A percentile compares a stretch with the other conserved stretches of the same genome.
Conservation (phyloP, 192 early-diverging fungal species). For the Chytriomyces confervae region DNA sequence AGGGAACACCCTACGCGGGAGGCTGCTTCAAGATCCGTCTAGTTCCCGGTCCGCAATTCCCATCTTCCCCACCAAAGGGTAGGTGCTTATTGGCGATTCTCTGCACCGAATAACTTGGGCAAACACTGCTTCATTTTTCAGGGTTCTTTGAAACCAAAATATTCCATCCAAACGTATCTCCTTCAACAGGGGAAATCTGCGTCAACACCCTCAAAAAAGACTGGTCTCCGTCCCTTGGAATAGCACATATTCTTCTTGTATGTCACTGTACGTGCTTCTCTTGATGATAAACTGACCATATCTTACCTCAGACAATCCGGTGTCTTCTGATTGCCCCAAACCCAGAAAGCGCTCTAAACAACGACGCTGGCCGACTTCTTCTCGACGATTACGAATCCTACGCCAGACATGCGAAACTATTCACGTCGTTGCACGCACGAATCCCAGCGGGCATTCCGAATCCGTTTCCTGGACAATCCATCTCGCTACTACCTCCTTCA, state of each 20-base stretch:
- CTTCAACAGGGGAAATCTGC: conserved; percentile 83
- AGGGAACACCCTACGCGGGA: conserved; percentile 81
- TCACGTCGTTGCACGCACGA: conserved; percentile 80
- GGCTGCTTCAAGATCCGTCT: conserved; percentile 80
- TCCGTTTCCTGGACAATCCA: neutral
- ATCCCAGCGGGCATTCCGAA: neutral
- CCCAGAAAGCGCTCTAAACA: conserved; percentile 93
- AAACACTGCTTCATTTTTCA: conserved; percentile 34
- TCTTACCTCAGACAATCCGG: conserved; percentile 77
- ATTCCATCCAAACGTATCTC: conserved; percentile 94
- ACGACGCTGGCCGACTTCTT: conserved; percentile 89
- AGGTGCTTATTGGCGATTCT: conserved; percentile 32
- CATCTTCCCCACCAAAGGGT: conserved; percentile 82
- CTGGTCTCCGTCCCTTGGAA: conserved; percentile 87
- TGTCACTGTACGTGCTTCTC: neutral
- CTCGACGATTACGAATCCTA: conserved; percentile 88
- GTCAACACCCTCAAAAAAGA: conserved; percentile 96
- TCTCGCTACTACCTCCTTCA: neutral
- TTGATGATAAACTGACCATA: neutral
- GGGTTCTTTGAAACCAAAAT: conserved; percentile 90
- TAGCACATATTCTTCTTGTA: conserved; percentile 85
- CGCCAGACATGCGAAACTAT: conserved; percentile 75
- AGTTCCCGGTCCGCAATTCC: conserved; percentile 75
- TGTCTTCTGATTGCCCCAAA: conserved; percentile 94
- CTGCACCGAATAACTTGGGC: neutral